A percentile compares a stretch with the other conserved stretches of the same genome.
These are phyloP conservation scores for Kockovaella imperatae DNA, from an alignment of 768 basidiomycete genomes.

Conservation along the genomic window DNA sequence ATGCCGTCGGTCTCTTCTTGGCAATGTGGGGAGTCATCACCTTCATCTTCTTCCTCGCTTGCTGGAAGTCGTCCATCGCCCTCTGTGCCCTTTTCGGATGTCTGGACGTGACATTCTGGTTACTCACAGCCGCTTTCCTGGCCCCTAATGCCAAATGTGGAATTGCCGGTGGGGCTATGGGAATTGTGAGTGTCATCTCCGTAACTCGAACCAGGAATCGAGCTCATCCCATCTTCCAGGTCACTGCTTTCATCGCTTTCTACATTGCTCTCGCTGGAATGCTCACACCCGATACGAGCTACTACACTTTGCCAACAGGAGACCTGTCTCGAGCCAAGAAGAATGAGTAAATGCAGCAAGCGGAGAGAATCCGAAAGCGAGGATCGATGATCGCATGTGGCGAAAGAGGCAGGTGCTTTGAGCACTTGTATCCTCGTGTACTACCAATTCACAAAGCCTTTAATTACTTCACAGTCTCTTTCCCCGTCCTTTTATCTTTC, in stretches of 20 bases:
- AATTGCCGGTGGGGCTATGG: constrained; percentile 45
- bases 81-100: constrained; percentile 52
- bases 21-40: constrained; percentile 35
- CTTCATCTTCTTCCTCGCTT: constrained; percentile 48
- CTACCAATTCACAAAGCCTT: too few species aligned
- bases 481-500: too few species aligned
- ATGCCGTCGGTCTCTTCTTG: constrained; percentile 38
- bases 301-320: constrained; percentile 43
- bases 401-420: too few species aligned
- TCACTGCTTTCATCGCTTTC: constrained; percentile 43
- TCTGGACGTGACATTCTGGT: constrained; percentile 52
- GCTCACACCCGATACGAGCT: constrained; percentile 41
- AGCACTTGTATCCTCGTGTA: too few species aligned
- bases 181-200: constrained; percentile 35
- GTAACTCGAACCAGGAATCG: neutral
- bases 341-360: too few species aligned
- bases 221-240: constrained; percentile 6
- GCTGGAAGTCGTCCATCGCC: constrained; percentile 52
- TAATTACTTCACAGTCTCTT: too few species aligned
- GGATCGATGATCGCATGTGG: too few species aligned
- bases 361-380: too few species aligned
- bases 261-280: constrained; percentile 45
- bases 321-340: constrained; percentile 22
- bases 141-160: constrained; percentile 21
- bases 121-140: constrained; percentile 9